A percentile compares a stretch with the other conserved stretches of the same genome.
These are phyloP conservation scores for Xylaria telfairii DNA, from an alignment of 495 filamentous ascomycete genomes.

Conservation along the genomic window DNA sequence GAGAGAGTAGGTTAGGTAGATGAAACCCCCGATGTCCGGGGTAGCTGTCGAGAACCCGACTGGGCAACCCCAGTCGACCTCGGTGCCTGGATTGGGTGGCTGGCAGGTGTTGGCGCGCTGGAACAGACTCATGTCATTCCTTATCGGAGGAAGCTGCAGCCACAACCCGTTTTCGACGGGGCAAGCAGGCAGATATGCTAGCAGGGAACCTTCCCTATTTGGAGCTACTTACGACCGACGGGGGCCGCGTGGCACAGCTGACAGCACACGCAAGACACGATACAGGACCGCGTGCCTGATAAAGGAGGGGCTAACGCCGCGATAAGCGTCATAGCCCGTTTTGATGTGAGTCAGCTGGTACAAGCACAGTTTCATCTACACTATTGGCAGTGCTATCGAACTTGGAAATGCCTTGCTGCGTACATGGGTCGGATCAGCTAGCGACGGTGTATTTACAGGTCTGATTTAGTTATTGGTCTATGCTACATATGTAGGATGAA, in stretches of 20 bases:
- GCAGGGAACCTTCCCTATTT: slow-evolving; percentile 18
- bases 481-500: neutral
- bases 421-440: neutral
- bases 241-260: neutral
- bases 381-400: neutral
- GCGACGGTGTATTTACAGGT: no score
- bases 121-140: slow-evolving; percentile 26
- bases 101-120: neutral
- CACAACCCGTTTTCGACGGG: neutral
- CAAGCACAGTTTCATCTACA: neutral
- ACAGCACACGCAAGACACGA: slow-evolving; percentile 8
- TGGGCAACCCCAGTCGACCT: slow-evolving; percentile 30
- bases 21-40: slow-evolving; percentile 41
- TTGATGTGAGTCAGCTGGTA: slow-evolving; percentile 16
- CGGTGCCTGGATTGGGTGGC: slow-evolving; percentile 28
- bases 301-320: slow-evolving; percentile 18
- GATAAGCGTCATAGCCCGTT: slow-evolving; percentile 23
- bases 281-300: slow-evolving; percentile 21
- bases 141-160: slow-evolving; percentile 24
- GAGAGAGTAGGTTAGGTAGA: slow-evolving; percentile 26
- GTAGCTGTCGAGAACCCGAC: slow-evolving; percentile 39
- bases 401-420: neutral
- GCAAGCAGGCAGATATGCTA: slow-evolving; percentile 1
- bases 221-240: neutral
- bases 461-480: no score